Evolutionary conservation across 345 rosid species (phyloP).

Genomic region (Gossypium ekmanianum): DNA sequence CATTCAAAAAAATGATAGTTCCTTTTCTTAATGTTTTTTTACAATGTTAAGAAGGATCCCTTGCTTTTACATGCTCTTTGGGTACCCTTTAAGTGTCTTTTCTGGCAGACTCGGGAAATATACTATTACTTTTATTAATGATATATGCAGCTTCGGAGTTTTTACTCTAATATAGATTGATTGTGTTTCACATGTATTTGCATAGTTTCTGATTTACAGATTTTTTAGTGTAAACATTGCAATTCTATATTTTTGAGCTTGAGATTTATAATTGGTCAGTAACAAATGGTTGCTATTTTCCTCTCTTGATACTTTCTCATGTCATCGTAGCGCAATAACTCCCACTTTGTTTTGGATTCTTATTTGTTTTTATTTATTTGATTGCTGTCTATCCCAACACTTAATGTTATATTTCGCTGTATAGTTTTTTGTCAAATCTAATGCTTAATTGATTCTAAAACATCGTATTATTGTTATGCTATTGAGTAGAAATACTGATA

Average conservation of each 20-base stretch:
- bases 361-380: background rate
- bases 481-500: background rate
- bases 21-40: background rate
- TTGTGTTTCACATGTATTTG: background rate
- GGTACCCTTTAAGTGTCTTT: background rate
- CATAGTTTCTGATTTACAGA: background rate
- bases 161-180: background rate
- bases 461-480: conserved; percentile 5
- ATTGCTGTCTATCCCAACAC: background rate
- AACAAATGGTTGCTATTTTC: background rate
- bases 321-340: background rate
- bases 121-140: background rate
- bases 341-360: background rate
- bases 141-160: background rate
- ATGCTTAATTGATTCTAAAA: background rate
- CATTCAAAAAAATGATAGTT: background rate
- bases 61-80: background rate
- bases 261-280: background rate
- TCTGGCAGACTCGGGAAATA: background rate
- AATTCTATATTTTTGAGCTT: background rate
- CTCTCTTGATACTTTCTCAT: background rate
- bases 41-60: background rate
- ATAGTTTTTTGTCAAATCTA: background rate
- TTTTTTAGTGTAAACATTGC: background rate
- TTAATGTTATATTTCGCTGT: background rate